These are phyloP conservation scores for Hsuehochloa calcarea DNA, from an alignment of 176 grass and related monocot species.

Conservation along the genomic window DNA sequence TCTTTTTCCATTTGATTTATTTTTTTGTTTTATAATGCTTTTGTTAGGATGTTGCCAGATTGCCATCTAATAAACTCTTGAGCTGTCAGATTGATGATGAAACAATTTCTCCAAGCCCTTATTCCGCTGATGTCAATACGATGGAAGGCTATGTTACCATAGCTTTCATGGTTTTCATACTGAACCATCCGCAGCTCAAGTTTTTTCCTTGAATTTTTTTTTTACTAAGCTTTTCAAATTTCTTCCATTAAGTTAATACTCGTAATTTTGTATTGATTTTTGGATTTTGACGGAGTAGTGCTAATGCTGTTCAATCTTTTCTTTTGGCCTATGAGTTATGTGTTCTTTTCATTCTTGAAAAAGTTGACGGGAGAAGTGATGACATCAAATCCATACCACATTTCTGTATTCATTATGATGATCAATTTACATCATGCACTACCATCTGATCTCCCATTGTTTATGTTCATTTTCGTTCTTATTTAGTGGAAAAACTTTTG, in stretches of 20 bases:
- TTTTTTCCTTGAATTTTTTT: neutral
- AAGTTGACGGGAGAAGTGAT: constrained; percentile 39
- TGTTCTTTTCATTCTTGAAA: neutral
- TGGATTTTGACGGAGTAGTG: neutral
- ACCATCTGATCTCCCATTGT: constrained; percentile 55
- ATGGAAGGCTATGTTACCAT: constrained; percentile 31
- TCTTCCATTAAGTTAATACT: neutral
- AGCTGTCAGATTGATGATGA: constrained; percentile 42
- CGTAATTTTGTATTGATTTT: neutral
- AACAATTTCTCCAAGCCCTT: constrained; percentile 32
- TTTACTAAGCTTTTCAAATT: neutral
- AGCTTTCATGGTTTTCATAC: constrained; percentile 52
- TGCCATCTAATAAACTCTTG: neutral
- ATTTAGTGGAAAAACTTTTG: neutral
- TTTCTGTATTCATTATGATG: constrained; percentile 55
- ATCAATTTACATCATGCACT: constrained; percentile 44
- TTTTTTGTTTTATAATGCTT: neutral
- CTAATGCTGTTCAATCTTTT: neutral
- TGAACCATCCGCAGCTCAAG: constrained; percentile 34
- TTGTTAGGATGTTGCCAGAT: neutral
- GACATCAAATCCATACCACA: constrained; percentile 37
- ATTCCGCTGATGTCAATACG: constrained; percentile 31
- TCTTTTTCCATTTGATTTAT: neutral
- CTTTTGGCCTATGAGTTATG: neutral
- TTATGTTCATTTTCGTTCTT: neutral